Evolutionary conservation across 257 asterid genomes (phyloP), one percentile per base, ranked within the genome.

Genomic region (Rauvolfia tetraphylla): DNA sequence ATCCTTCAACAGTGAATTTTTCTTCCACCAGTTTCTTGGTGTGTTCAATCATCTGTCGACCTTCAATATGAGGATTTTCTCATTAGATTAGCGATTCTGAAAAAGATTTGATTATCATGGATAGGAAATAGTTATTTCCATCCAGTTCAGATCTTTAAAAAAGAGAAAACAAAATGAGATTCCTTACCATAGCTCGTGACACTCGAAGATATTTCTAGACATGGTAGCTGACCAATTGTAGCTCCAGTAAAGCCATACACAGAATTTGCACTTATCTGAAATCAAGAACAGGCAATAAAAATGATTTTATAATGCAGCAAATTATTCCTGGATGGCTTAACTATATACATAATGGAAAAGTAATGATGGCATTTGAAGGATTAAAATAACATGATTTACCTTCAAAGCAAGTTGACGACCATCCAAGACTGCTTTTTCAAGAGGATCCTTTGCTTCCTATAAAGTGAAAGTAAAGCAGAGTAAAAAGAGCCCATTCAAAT

Each of bases 1-100:
- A 95, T 85, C 97, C 97, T 82, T 89, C 91, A 77, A 87, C 81
- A 23, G 90, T 88, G 85, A 95, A 95, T 79, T 90, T 95, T 76
- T 90, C 98, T 84, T 95, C 99, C 86, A 95, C 99, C 27, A 93
- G 90, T 79, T 91, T 93, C 82, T 93, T 93, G 61, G 99, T 92
- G 87, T 91, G 96, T 83, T 95, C 99, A 86, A 95, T 95, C 99
- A 95, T 93, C 84, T 95, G 96, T 34, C 99, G 97, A 75, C 99
- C 99, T 95, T 82, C 42, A 72, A 44, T 71, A 83, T 56, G 71
- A 87, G 44, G 29, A 67, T 69, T 42, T 73, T 33, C 66, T 79
- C 8, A 83, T 51, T 42, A 84, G 71, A 81, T 67, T 74, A 68
- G 83, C 74, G 33, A 72, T 25, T 57, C 7, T 76, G 20, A 39